These are phyloP conservation scores for Lentinula edodes DNA, from an alignment of 768 basidiomycete species.

Conservation along the genomic window DNA sequence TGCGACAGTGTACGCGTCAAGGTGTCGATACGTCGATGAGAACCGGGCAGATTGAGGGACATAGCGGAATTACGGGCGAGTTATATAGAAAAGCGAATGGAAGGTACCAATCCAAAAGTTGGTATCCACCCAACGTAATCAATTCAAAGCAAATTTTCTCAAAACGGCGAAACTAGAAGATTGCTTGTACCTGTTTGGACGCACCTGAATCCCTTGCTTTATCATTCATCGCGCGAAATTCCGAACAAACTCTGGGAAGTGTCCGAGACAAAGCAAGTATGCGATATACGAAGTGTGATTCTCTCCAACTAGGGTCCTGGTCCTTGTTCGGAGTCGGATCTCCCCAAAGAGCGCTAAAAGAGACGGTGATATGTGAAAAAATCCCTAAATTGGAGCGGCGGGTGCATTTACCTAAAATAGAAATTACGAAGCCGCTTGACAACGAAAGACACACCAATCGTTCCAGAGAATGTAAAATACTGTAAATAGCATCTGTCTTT, in stretches of 20 bases:
- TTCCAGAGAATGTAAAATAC: too few relatives aligned
- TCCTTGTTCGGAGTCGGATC: too few relatives aligned
- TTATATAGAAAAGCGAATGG: not conserved
- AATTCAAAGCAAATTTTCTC: not conserved
- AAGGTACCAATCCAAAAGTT: not conserved
- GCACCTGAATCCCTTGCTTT: not conserved
- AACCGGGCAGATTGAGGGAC: conserved; percentile 7
- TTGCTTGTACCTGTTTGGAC: not conserved
- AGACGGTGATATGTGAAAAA: not conserved
- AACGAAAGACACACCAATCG: not conserved
- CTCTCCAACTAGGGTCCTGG: too few relatives aligned
- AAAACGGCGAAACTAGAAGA: not conserved
- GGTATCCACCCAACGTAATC: not conserved
- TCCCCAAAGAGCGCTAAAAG: too few relatives aligned
- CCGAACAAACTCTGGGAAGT: not conserved
- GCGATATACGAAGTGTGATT: not conserved
- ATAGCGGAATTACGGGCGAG: not conserved
- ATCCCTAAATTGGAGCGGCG: not conserved
- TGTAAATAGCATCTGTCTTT: too few relatives aligned
- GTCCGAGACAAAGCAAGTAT: not conserved
- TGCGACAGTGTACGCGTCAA: conserved; percentile 6
- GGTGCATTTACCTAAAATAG: not conserved
- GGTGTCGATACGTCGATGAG: conserved; percentile 6
- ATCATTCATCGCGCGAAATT: not conserved
- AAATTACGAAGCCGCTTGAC: not conserved